Evolutionary conservation across 2,329 filamentous ascomycete species (phyloP).

Genomic region (Sporothrix curviconia): DNA sequence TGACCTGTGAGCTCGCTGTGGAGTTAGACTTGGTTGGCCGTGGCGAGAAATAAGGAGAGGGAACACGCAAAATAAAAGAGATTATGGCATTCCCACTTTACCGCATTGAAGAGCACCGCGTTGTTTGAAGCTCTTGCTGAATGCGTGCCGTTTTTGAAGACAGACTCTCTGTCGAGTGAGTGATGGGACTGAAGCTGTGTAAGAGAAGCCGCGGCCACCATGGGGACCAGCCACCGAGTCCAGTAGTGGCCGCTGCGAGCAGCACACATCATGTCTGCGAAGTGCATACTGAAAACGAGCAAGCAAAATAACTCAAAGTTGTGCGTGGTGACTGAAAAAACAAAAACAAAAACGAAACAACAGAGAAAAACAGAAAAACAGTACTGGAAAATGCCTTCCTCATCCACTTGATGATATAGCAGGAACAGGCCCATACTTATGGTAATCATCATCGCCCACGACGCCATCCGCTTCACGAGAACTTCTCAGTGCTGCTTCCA

Average conservation of each 20-base stretch:
- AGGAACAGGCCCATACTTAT: too few species aligned
- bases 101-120: conserved; percentile 6
- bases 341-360: background rate
- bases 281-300: background rate
- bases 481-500: too few species aligned
- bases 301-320: background rate
- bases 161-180: background rate
- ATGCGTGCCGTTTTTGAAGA: conserved; percentile 8
- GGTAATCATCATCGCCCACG: too few species aligned
- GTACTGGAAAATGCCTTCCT: background rate
- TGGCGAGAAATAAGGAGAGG: background rate
- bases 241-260: too few species aligned
- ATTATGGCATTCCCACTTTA: background rate
- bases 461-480: too few species aligned
- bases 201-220: too few species aligned
- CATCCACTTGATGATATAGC: too few species aligned
- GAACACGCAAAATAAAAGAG: background rate
- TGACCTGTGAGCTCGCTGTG: too few species aligned
- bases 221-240: too few species aligned
- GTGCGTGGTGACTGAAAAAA: background rate
- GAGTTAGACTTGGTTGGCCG: background rate
- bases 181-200: background rate
- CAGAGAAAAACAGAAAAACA: background rate
- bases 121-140: conserved; percentile 15
- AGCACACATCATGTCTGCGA: too few species aligned